phyloP scores from a whole-genome alignment of 2,329 filamentous ascomycete species.

The Verticillium zaregamsianum region DNA sequence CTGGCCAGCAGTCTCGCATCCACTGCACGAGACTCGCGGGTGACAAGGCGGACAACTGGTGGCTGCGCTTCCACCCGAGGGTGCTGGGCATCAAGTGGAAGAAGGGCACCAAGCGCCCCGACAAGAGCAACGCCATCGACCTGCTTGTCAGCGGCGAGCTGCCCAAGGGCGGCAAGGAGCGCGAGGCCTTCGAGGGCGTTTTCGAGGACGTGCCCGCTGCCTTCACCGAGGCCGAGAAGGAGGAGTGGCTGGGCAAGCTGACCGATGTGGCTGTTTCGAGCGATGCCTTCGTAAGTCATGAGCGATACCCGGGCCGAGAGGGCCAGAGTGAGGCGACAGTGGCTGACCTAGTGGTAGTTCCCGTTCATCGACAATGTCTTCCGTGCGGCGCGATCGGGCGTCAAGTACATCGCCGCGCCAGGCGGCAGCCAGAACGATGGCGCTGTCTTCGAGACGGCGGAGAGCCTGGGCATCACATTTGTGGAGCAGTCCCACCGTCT shows the following conservation, averaged over 20 bases:
- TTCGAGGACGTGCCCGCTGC: constrained; percentile 84
- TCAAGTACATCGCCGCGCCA: constrained; percentile 93
- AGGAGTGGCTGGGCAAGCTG: constrained; percentile 80
- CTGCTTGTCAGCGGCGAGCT: constrained; percentile 88
- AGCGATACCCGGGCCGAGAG: not conserved
- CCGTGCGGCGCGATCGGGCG: constrained; percentile 81
- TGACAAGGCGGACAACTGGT: constrained; percentile 99
- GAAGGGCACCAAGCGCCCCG: constrained; percentile 91
- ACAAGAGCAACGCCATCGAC: constrained; percentile 98
- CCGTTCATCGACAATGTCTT: constrained; percentile 98
- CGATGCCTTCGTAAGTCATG: constrained; percentile 82
- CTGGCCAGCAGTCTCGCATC: constrained; percentile 95
- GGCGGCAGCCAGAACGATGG: constrained; percentile 83
- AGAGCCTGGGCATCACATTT: constrained; percentile 89
- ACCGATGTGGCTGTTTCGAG: constrained; percentile 81
- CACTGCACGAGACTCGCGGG: constrained; percentile 97
- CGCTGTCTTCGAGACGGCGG: constrained; percentile 80
- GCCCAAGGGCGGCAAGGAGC: constrained; percentile 77
- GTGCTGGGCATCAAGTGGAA: constrained; percentile 92
- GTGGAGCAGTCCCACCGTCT: constrained; percentile 91
- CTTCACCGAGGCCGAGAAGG: constrained; percentile 81
- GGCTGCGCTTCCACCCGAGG: constrained; percentile 94
- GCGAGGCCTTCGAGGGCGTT: constrained; percentile 78
- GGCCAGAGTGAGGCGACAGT: not conserved
- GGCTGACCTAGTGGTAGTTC: constrained; percentile 56